Base-by-base conservation (phyloP, 768 basidiomycete genomes). In the Suillus luteus region DNA sequence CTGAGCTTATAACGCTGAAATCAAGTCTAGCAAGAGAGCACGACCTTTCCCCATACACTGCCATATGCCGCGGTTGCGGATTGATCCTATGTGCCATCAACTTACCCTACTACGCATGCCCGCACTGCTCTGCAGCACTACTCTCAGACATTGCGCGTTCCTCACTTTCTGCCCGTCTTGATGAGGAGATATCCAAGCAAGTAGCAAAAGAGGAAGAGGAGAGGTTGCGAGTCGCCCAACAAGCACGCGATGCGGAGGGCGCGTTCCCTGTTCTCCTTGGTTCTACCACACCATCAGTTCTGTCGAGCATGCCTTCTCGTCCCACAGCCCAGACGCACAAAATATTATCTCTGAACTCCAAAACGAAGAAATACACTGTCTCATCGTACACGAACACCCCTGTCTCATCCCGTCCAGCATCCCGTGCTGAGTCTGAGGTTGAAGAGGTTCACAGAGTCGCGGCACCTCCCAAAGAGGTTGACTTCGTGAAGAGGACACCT, bases 71-170 rank as follows among this genome's bases (percentile, higher is more conserved):
- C 4, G 66, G 71, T 0, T 91, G 89, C 65, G 89, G 86, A 19
- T 76, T 91, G 24, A 79, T 89, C n/a, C 74, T 90, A 4, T 91
- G 89, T 69, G 68, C 71, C 1, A 64, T 88, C 60, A 88, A 90
- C 64, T 77, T 73, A 0, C 87, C 89, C 2, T 69, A 83, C 61
- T 76, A 79, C 59, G 76, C 79, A 3, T 90, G 88, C 68, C 86
- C 89, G 0, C 80, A 81, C 62, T 90, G 89, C 67, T 58, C 71
- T 4, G 67, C 74, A 0, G 62, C 74, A 0, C 70, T 90, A 10
- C 69, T 85, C 43, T 71, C 79, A 3, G 57, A 64, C 5, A 55
- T 70, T 1, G 76, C 71, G 12, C 77, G 77, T 8, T 70, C 68
- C 17, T 64, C 74, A 3, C 75, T 90, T 44, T 65, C 85, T 22